A percentile compares a stretch with the other conserved stretches of the same genome.
phyloP scores from a whole-genome alignment of 208 protist species.

The Leishmania martiniquensis region DNA sequence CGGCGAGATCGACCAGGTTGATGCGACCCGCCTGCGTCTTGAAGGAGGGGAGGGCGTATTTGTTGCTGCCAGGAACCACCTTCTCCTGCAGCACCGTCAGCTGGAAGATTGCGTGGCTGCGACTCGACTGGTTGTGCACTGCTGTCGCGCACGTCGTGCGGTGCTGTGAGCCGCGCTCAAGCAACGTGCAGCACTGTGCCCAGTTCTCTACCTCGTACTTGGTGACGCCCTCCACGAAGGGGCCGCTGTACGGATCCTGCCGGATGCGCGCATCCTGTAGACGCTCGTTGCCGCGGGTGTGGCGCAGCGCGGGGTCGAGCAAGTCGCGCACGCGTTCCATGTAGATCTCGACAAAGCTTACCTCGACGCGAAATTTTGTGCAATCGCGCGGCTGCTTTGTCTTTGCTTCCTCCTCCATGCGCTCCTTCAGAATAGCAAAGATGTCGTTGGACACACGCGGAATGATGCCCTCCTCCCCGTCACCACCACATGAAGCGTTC shows the following conservation, averaged over 20 bases:
- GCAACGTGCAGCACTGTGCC: constrained; percentile 85
- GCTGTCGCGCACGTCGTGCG: constrained; percentile 93
- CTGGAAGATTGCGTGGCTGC: constrained; percentile 92
- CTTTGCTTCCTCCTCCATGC: constrained; percentile 38
- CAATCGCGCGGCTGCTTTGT: constrained; percentile 30
- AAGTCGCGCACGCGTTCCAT: constrained; percentile 97
- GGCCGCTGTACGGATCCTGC: constrained; percentile 85
- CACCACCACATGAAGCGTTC: constrained; percentile 64
- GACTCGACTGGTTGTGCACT: constrained; percentile 90
- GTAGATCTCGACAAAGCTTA: constrained; percentile 98
- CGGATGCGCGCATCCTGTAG: constrained; percentile 90
- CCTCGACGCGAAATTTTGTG: constrained; percentile 86
- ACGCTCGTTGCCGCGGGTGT: constrained; percentile 79
- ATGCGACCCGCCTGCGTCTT: constrained; percentile 81
- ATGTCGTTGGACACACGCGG: constrained; percentile 92
- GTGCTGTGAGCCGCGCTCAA: constrained; percentile 90
- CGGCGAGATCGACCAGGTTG: constrained; percentile 92
- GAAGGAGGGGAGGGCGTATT: constrained; percentile 60
- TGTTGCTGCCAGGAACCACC: constrained; percentile 69
- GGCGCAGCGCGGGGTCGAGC: constrained; percentile 84
- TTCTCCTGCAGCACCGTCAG: constrained; percentile 83
- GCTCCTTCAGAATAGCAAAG: constrained; percentile 72
- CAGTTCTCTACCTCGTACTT: constrained; percentile 91
- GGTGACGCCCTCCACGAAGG: constrained; percentile 90
- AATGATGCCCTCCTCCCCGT: constrained; percentile 91